Conservation (phyloP, 768 basidiomycete species). For the Boletus tomentosulus region DNA sequence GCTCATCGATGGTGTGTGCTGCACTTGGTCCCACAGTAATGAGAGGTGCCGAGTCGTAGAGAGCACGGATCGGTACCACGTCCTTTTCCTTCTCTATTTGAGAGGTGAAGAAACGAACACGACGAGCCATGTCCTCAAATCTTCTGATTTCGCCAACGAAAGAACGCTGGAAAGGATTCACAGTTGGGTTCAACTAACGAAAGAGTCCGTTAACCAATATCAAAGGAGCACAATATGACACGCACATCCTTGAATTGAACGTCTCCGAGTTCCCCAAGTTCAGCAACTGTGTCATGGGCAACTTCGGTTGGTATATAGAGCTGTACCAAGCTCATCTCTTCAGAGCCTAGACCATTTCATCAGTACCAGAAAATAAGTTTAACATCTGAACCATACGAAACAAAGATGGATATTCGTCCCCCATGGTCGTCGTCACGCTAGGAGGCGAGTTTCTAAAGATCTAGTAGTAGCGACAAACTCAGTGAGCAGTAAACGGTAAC, state of each 20-base stretch:
- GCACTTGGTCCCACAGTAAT: conserved; percentile 89
- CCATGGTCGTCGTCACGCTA: conserved; percentile 40
- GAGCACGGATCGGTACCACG: conserved; percentile 74
- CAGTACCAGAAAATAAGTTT: not conserved
- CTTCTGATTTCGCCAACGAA: conserved; percentile 95
- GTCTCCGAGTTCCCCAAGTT: conserved; percentile 91
- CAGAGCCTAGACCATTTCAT: conserved; percentile 63
- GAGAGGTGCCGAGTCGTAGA: conserved; percentile 82
- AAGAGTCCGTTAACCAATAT: conserved; percentile 3
- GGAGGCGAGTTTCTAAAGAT: not conserved
- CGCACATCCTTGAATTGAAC: conserved; percentile 97
- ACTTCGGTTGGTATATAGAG: conserved; percentile 97
- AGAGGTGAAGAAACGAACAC: conserved; percentile 81
- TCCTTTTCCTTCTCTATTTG: conserved; percentile 89
- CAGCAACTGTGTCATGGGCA: conserved; percentile 93
- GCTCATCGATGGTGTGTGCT: conserved; percentile 89
- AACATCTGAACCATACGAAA: conserved; percentile 52
- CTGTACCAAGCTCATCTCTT: conserved; percentile 97
- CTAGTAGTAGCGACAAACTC: not conserved
- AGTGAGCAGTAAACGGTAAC: not conserved
- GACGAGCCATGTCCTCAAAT: conserved; percentile 94
- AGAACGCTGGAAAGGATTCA: conserved; percentile 97
- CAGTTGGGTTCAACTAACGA: conserved; percentile 80
- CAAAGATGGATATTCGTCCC: conserved; percentile 77
- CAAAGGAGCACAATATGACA: conserved; percentile 4